Conservation (phyloP, 495 filamentous ascomycete genomes). For the Penicillium desertorum region DNA sequence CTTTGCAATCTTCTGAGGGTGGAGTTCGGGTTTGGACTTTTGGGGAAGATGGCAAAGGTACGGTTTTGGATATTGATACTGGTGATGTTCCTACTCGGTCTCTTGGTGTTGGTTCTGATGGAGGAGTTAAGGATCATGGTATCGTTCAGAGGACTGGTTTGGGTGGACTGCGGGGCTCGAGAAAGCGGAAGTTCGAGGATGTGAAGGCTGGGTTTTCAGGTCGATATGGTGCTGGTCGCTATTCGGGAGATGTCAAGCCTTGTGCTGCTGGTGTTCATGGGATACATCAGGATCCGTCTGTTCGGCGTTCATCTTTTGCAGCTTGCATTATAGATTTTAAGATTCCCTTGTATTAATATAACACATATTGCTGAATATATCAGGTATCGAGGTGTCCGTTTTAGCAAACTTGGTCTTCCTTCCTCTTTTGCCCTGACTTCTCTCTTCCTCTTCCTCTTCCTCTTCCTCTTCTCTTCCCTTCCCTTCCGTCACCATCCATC, state of each 20-base stretch:
- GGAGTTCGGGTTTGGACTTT: constrained; percentile 46
- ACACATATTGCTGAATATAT: not conserved
- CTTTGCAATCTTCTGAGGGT: constrained; percentile 37
- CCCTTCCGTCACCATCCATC: not conserved
- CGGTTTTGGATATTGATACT: constrained; percentile 42
- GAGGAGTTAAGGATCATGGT: constrained; percentile 25
- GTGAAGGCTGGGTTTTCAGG: constrained; percentile 27
- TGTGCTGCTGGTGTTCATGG: constrained; percentile 7
- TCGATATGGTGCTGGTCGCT: constrained; percentile 25
- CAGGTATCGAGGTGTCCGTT: not conserved
- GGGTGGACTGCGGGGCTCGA: constrained; percentile 12
- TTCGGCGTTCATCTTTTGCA: constrained; percentile 36
- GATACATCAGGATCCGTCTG: constrained; percentile 11
- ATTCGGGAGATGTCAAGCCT: constrained; percentile 18
- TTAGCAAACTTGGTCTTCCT: not conserved
- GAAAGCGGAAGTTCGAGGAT: constrained; percentile 36
- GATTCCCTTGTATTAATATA: constrained; percentile 26
- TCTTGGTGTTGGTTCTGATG: constrained; percentile 23
- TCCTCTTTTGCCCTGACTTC: not conserved
- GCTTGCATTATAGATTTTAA: constrained; percentile 45
- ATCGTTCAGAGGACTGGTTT: constrained; percentile 18
- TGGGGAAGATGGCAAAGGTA: constrained; percentile 30
- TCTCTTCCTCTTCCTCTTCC: too few relatives aligned
- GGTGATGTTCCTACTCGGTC: constrained; percentile 10
- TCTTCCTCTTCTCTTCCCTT: not conserved